Conservation (phyloP, 768 basidiomycete species). For the Leccinum longicurvipes region DNA sequence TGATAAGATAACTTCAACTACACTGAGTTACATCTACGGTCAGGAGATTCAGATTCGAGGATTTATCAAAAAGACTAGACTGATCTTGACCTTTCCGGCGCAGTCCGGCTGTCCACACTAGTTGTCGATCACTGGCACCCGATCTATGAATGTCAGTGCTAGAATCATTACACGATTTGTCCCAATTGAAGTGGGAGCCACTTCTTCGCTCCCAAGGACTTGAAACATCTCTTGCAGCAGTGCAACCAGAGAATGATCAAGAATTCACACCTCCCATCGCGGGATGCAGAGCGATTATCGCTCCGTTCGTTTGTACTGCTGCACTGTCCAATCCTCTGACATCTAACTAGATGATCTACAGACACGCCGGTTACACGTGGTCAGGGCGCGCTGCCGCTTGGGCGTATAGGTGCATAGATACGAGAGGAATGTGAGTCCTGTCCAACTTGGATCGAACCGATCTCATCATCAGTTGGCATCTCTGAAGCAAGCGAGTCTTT, state of each 20-base stretch:
- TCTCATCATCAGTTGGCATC: constrained; percentile 6
- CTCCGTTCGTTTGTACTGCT: constrained; percentile 62
- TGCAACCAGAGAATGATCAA: constrained; percentile 42
- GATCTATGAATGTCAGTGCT: no score
- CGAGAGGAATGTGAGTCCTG: constrained; percentile 65
- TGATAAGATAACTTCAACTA: no score
- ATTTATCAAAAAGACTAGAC: no score
- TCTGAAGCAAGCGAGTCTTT: constrained; percentile 80
- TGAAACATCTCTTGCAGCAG: no score
- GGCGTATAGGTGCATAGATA: constrained; percentile 91
- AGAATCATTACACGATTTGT: no score
- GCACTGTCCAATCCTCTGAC: background rate
- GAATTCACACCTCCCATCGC: constrained; percentile 63
- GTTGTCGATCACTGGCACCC: no score
- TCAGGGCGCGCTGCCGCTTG: constrained; percentile 93
- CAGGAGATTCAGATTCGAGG: no score
- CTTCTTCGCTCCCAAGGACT: no score
- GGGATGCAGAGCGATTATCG: constrained; percentile 85
- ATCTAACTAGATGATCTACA: constrained; percentile 32
- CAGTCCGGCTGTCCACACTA: no score
- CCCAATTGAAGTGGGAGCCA: no score
- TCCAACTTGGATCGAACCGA: background rate
- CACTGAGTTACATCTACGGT: no score
- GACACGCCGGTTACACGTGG: constrained; percentile 95
- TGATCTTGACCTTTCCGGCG: no score